phyloP scores from a whole-genome alignment of 805 yeast genomes.

The Candida schatavii region DNA sequence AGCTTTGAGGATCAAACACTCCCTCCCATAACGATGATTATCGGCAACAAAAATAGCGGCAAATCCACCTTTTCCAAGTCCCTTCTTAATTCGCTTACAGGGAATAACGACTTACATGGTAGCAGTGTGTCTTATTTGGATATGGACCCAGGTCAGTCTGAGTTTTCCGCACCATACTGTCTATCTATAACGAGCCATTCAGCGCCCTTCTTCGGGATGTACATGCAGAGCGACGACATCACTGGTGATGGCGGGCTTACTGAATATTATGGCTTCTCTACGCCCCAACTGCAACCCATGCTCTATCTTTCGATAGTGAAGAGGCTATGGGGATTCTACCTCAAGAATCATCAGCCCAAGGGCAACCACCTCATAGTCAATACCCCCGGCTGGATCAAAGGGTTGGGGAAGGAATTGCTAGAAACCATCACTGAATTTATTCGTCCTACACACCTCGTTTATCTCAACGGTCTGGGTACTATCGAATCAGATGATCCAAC shows the following conservation, averaged over 20 bases:
- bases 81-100: slow-evolving; percentile 47
- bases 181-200: slow-evolving; percentile 48
- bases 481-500: slow-evolving; percentile 26
- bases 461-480: slow-evolving; percentile 29
- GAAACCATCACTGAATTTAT: slow-evolving; percentile 41
- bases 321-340: slow-evolving; percentile 36
- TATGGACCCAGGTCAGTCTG: slow-evolving; percentile 89
- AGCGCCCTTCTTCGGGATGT: slow-evolving; percentile 27
- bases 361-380: slow-evolving; percentile 56
- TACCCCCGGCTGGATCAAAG: slow-evolving; percentile 91
- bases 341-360: slow-evolving; percentile 13
- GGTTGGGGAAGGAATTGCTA: slow-evolving; percentile 73
- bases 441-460: slow-evolving; percentile 56
- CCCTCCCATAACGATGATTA: slow-evolving; percentile 35
- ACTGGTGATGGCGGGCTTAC: slow-evolving; percentile 9
- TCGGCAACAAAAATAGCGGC: slow-evolving; percentile 77
- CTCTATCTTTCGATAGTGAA: slow-evolving; percentile 46
- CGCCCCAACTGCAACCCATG: slow-evolving; percentile 66
- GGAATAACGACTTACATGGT: slow-evolving; percentile 13
- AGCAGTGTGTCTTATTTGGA: slow-evolving; percentile 55
- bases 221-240: slow-evolving; percentile 16
- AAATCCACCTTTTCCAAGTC: slow-evolving; percentile 68
- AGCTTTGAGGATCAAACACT: background rate
- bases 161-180: slow-evolving; percentile 68
- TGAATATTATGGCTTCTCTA: slow-evolving; percentile 58